Evolutionary conservation across 176 grass and related monocot genomes (phyloP).

Genomic region (Lolium multiflorum): DNA sequence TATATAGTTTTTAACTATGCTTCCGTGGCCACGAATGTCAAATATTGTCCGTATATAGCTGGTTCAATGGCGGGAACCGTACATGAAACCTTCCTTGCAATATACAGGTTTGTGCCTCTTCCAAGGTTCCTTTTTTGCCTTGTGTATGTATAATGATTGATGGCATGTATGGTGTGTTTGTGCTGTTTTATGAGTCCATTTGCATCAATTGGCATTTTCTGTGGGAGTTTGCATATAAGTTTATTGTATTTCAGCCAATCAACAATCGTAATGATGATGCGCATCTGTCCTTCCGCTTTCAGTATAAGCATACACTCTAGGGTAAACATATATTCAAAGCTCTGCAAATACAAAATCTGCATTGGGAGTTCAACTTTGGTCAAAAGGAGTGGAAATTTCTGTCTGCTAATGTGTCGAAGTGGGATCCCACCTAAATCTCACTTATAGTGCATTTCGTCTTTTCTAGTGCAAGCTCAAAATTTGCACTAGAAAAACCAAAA

Average conservation of each 20-base stretch:
- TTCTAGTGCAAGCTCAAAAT: too few species aligned
- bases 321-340: neutral
- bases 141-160: neutral
- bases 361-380: neutral
- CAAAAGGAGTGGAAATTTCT: neutral
- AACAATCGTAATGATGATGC: neutral
- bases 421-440: too few species aligned
- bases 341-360: neutral
- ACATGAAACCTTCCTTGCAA: slow-evolving; percentile 92
- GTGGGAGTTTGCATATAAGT: neutral
- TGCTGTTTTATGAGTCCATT: slow-evolving; percentile 11
- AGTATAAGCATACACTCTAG: neutral
- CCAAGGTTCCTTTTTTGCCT: neutral
- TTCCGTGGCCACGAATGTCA: slow-evolving; percentile 91
- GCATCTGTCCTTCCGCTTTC: neutral
- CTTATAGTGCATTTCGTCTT: too few species aligned
- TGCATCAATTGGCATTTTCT: neutral
- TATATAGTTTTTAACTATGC: slow-evolving; percentile 99
- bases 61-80: slow-evolving; percentile 87
- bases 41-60: slow-evolving; percentile 86
- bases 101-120: slow-evolving; percentile 78
- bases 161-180: neutral
- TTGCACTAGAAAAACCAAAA: too few species aligned
- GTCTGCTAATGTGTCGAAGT: too few species aligned
- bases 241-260: neutral